phyloP scores from a whole-genome alignment of 305 asterid genomes.

The Fraxinus nigra region DNA sequence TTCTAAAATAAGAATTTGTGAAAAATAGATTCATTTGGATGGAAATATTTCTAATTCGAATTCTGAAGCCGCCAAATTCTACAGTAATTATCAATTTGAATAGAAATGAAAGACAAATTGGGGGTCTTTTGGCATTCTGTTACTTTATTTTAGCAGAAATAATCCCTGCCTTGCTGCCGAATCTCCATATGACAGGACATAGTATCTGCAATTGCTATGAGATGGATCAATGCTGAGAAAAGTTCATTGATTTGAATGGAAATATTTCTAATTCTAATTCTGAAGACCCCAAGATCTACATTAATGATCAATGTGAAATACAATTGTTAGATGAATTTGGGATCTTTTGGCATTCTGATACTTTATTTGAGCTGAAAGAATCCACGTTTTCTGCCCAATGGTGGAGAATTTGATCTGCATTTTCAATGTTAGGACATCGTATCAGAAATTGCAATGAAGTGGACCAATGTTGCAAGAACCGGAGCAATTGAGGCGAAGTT shows the following conservation, averaged over 20 bases:
- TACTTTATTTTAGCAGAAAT: background rate
- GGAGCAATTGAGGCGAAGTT: constrained; percentile 74
- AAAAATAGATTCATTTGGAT: background rate
- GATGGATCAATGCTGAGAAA: background rate
- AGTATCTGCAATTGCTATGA: background rate
- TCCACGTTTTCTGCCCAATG: background rate
- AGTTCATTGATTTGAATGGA: background rate
- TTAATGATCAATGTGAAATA: background rate
- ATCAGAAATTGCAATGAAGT: constrained; percentile 66
- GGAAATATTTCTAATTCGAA: background rate
- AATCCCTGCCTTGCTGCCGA: background rate
- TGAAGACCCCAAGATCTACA: background rate
- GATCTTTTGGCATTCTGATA: background rate
- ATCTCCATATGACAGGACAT: background rate
- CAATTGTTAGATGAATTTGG: background rate
- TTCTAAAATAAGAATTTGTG: background rate
- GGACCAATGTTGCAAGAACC: constrained; percentile 75
- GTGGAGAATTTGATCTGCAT: background rate
- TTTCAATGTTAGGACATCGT: constrained; percentile 45
- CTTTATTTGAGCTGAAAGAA: background rate
- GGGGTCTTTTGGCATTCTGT: background rate
- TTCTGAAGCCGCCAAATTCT: background rate
- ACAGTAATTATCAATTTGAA: too few species aligned
- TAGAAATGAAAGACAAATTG: background rate
- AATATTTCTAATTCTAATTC: background rate